A percentile compares a stretch with the other conserved stretches of the same genome.
Evolutionary conservation across 257 asterid species (phyloP).

Genomic region (Capsicum chinense): DNA sequence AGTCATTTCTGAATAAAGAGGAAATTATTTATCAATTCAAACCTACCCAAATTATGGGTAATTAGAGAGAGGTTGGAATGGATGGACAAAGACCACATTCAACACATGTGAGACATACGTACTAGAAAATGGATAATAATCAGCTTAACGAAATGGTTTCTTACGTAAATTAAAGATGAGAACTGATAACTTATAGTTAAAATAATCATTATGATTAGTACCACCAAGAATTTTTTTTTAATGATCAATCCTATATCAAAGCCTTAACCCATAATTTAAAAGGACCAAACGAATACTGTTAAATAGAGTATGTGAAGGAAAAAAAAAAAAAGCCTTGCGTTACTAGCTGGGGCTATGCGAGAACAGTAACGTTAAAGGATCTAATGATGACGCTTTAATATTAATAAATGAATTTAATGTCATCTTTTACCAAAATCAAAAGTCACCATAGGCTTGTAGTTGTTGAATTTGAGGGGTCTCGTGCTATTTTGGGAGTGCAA

Average conservation of each 20-base stretch:
- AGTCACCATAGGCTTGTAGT: not conserved
- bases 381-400: constrained; percentile 2
- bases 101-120: too few species aligned
- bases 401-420: not conserved
- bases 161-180: not conserved
- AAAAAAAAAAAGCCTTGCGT: not conserved
- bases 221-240: not conserved
- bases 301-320: not conserved
- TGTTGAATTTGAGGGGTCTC: constrained; percentile 24
- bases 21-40: not conserved
- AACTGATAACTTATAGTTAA: not conserved
- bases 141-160: not conserved
- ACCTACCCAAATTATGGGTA: too few species aligned
- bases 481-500: constrained; percentile 23
- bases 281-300: not conserved
- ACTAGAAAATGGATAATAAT: too few species aligned
- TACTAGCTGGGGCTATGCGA: not conserved
- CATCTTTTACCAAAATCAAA: not conserved
- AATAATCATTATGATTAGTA: not conserved
- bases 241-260: not conserved
- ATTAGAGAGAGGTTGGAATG: too few species aligned
- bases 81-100: too few species aligned
- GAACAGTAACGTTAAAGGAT: not conserved
- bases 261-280: not conserved
- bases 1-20: not conserved